Percentiles rank a stretch among this genome's conserved stretches.
These are phyloP conservation scores for Amylocarpus encephaloides DNA, from an alignment of 2,329 filamentous ascomycete species.

Conservation along the genomic window DNA sequence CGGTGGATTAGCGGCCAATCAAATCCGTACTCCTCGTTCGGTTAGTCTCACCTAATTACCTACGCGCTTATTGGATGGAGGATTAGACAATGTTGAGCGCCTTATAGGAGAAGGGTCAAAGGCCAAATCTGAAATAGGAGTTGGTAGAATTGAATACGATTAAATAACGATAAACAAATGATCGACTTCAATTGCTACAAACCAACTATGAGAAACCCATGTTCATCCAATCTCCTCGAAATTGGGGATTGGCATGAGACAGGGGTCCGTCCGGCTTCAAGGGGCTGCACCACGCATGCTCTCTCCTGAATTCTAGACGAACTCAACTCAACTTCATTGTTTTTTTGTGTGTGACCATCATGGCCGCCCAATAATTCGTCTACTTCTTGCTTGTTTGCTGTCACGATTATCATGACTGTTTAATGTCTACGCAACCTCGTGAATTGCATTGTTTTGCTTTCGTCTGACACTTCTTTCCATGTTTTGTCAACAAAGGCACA, in stretches of 20 bases:
- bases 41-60: no score
- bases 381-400: slow-evolving; percentile 2
- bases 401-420: slow-evolving; percentile 18
- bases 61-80: not conserved
- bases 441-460: slow-evolving; percentile 16
- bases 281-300: not conserved
- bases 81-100: not conserved
- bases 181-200: no score
- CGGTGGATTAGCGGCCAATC: no score
- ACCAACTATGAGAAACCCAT: no score
- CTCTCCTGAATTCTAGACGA: slow-evolving; percentile 1
- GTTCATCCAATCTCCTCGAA: no score
- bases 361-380: slow-evolving; percentile 13
- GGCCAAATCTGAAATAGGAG: not conserved
- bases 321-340: not conserved
- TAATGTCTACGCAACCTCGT: slow-evolving; percentile 14
- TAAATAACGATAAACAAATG: no score
- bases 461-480: slow-evolving; percentile 14
- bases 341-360: slow-evolving; percentile 2
- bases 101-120: not conserved
- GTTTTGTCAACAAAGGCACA: slow-evolving; percentile 21
- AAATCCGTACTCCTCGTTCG: no score
- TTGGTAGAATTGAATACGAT: no score
- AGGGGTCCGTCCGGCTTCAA: not conserved
- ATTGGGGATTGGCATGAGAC: no score